phyloP scores from a whole-genome alignment of 345 rosid species.

The Eucalyptus albens region DNA sequence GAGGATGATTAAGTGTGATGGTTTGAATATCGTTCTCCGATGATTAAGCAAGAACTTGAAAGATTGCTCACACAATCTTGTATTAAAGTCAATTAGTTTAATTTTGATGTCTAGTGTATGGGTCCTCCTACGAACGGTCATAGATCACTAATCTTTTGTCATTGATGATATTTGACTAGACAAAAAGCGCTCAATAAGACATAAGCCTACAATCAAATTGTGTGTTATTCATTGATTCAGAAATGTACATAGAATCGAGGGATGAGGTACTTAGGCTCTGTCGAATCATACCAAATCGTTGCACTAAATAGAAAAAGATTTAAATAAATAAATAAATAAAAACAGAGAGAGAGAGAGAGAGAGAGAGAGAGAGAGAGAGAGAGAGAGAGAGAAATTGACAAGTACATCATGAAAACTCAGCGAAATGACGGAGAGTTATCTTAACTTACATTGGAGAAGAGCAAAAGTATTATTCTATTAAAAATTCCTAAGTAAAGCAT shows the following conservation, averaged over 20 bases:
- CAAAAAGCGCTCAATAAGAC: background rate
- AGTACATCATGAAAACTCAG: background rate
- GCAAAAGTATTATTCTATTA: too few relatives aligned
- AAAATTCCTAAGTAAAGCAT: background rate
- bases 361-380: too few relatives aligned
- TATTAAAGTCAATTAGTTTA: too few relatives aligned
- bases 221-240: background rate
- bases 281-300: background rate
- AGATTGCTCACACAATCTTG: background rate
- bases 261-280: background rate
- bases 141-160: background rate
- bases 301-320: background rate
- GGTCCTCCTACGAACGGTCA: background rate
- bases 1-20: background rate
- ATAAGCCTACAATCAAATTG: background rate
- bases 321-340: too few relatives aligned
- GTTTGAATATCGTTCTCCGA: background rate
- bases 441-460: too few relatives aligned
- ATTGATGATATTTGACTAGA: background rate
- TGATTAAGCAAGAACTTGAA: too few relatives aligned
- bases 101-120: background rate
- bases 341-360: too few relatives aligned
- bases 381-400: background rate
- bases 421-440: background rate
- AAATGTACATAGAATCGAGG: background rate